These are phyloP conservation scores for Ilyonectria mors-panacis DNA, from an alignment of 2,329 filamentous ascomycete genomes.

Conservation along the genomic window DNA sequence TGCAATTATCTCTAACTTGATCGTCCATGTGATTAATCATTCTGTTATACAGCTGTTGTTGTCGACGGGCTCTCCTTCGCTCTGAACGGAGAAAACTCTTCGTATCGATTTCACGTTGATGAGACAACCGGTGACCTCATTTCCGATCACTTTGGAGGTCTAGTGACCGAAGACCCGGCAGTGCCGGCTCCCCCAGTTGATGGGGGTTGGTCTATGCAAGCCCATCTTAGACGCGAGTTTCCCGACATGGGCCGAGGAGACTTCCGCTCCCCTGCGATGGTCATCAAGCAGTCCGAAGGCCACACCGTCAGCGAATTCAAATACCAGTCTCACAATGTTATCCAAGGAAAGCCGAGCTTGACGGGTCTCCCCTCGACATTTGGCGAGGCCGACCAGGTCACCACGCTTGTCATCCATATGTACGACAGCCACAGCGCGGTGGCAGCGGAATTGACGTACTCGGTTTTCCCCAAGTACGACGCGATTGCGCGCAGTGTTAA, in stretches of 20 bases:
- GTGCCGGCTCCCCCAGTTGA: constrained; percentile 54
- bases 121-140: constrained; percentile 68
- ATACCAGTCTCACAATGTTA: constrained; percentile 70
- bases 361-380: constrained; percentile 73
- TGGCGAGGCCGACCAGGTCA: constrained; percentile 68
- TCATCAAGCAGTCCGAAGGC: constrained; percentile 71
- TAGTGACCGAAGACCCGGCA: constrained; percentile 64
- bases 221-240: constrained; percentile 72
- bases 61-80: constrained; percentile 70
- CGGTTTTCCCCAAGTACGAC: constrained; percentile 73
- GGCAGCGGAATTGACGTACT: constrained; percentile 73
- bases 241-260: constrained; percentile 76
- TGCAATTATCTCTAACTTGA: background rate
- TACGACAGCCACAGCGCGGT: constrained; percentile 72
- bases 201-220: constrained; percentile 68
- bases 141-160: constrained; percentile 74
- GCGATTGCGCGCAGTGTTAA: constrained; percentile 74
- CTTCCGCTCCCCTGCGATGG: constrained; percentile 73
- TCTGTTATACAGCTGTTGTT: constrained; percentile 59
- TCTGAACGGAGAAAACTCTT: constrained; percentile 69
- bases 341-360: constrained; percentile 69
- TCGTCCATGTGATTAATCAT: background rate
- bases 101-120: constrained; percentile 76
- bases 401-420: constrained; percentile 70
- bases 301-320: constrained; percentile 71